Conservation (phyloP, 768 basidiomycete species). For the Pleurotus pulmonarius region DNA sequence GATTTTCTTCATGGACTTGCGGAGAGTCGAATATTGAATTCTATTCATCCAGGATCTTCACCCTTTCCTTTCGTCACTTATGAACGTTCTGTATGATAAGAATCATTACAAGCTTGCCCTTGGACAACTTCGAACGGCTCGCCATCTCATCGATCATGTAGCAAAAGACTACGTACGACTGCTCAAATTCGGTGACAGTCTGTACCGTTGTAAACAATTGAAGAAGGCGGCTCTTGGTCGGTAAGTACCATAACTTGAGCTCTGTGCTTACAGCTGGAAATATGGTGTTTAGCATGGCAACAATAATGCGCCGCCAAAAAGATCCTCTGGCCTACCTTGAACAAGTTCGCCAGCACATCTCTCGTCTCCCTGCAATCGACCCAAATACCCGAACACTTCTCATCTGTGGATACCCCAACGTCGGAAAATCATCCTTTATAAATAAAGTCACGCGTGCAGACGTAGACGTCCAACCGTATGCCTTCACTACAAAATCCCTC, state of each 20-base stretch:
- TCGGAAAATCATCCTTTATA: conserved; percentile 98
- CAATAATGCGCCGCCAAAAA: conserved; percentile 97
- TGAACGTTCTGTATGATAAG: conserved; percentile 99
- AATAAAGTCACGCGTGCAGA: conserved; percentile 99
- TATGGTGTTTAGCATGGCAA: conserved; percentile 78
- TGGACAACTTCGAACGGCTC: conserved; percentile 92
- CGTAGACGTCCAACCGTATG: conserved; percentile 99
- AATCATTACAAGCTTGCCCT: conserved; percentile 99
- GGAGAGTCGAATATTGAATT: conserved; percentile 6
- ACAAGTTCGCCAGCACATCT: conserved; percentile 98
- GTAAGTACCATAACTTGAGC: conserved; percentile 40
- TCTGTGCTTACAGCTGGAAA: conserved; percentile 2
- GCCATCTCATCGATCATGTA: conserved; percentile 95
- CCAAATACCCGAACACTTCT: conserved; percentile 97
- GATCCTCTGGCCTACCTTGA: conserved; percentile 98
- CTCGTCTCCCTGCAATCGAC: conserved; percentile 96
- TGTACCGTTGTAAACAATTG: conserved; percentile 98
- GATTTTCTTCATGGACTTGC: conserved; percentile 23
- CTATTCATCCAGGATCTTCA: conserved; percentile 65
- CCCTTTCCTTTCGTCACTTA: conserved; percentile 90
- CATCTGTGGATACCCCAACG: conserved; percentile 98
- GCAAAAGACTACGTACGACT: conserved; percentile 96
- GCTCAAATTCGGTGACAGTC: conserved; percentile 95
- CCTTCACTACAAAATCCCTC: conserved; percentile 98
- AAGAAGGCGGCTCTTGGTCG: conserved; percentile 97